phyloP scores from a whole-genome alignment of 805 yeast species.

The Metschnikowia reukaufii region DNA sequence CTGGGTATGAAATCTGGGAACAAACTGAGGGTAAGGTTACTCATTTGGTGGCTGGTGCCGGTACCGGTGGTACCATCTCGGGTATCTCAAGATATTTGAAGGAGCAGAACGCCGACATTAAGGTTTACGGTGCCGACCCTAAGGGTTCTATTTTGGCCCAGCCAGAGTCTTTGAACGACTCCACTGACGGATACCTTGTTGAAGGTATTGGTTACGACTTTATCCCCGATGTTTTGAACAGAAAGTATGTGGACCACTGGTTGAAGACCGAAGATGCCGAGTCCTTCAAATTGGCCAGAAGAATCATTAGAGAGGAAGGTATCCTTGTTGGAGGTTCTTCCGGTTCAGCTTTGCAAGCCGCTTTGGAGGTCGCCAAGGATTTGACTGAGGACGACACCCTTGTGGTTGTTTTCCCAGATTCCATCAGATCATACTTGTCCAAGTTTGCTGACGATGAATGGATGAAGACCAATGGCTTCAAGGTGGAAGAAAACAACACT shows the following conservation, averaged over 20 bases:
- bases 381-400: constrained; percentile 71
- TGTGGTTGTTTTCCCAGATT: constrained; percentile 83
- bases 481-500: constrained; percentile 51
- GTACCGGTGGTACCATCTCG: constrained; percentile 96
- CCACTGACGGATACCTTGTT: constrained; percentile 65
- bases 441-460: constrained; percentile 90
- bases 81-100: constrained; percentile 82
- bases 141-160: constrained; percentile 80
- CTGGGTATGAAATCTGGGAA: constrained; percentile 83
- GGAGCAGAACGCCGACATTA: constrained; percentile 61
- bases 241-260: constrained; percentile 71
- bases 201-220: constrained; percentile 93
- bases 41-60: constrained; percentile 87
- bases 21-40: constrained; percentile 71
- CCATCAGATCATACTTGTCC: constrained; percentile 81
- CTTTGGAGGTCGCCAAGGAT: constrained; percentile 64
- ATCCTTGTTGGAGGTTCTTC: constrained; percentile 88
- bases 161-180: constrained; percentile 68
- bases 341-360: constrained; percentile 81
- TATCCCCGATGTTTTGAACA: constrained; percentile 75
- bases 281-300: constrained; percentile 76
- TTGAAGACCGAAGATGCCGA: constrained; percentile 83
- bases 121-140: constrained; percentile 82
- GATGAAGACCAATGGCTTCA: constrained; percentile 76
- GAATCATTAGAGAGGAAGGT: constrained; percentile 82